These are phyloP conservation scores for Colletotrichum filicis DNA, from an alignment of 2,329 filamentous ascomycete genomes.

Conservation along the genomic window DNA sequence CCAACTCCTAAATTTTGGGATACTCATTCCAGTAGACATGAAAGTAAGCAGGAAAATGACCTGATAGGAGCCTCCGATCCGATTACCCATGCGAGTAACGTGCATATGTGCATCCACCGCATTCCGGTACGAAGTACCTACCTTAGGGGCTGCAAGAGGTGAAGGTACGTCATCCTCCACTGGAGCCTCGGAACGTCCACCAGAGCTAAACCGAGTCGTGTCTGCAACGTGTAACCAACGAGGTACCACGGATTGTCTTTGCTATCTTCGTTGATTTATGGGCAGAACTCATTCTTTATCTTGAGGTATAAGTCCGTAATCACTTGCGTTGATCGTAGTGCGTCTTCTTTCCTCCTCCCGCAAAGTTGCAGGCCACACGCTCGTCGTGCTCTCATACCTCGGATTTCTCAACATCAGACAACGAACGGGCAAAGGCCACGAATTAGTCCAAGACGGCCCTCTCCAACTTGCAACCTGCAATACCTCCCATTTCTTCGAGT, in stretches of 20 bases:
- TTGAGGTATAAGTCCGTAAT: background rate
- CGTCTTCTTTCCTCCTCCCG: background rate
- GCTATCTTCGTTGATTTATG: background rate
- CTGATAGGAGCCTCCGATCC: too few relatives aligned
- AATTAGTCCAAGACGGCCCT: background rate
- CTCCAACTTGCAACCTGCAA: background rate
- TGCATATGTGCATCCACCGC: background rate
- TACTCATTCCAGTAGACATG: too few relatives aligned
- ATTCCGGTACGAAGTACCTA: too few relatives aligned
- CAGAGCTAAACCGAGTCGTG: background rate
- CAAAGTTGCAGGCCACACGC: background rate
- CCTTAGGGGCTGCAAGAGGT: background rate
- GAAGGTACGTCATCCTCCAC: background rate
- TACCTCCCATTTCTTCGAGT: background rate
- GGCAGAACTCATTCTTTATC: background rate
- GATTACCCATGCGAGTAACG: background rate
- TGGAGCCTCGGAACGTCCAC: background rate
- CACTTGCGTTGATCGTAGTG: background rate
- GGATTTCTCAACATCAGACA: background rate
- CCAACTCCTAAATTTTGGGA: too few relatives aligned
- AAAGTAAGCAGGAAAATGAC: too few relatives aligned
- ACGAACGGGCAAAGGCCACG: background rate
- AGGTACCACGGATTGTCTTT: background rate
- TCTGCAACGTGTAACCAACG: background rate
- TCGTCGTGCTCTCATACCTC: background rate